Base-by-base conservation (phyloP, 2,329 filamentous ascomycete species). In the Ramichloridium luteum region DNA sequence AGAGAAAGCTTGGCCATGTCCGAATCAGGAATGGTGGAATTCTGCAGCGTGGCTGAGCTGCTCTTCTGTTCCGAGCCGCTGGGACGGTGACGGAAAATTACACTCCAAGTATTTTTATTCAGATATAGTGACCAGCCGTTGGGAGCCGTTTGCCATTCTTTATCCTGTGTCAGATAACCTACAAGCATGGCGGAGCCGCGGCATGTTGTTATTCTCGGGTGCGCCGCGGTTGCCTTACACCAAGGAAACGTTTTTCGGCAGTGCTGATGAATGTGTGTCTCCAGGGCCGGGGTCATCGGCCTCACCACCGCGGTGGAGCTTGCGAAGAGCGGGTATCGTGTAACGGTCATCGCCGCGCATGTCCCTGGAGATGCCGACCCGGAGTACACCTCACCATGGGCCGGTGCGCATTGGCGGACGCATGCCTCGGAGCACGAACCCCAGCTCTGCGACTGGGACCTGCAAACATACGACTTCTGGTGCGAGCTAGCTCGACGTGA, bases 391-490 rank as follows among this genome's bases (percentile, higher is more conserved):
- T 63, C 60, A 12, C 57, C 59, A 27, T 63, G 60, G 61, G 64
- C 64, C 2, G 64, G 64, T 4, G 64, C 59, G 2, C 58, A 65
- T 32, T 67, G 62, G 62, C 54, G 60, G 20, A 57, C 61, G 3
- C 59, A 64, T 37, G 56, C 60, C 11, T 44, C 46, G 1, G 25
- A 37, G 2, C 38, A 49, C 5, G 51, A 58, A 22, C 35, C 35
- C 3, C 54, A 58, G 29, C 43, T 55, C 26, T 50, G 54, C 27
- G 46, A 44, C 14, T 66, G 61, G 61, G 61, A 66, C 40, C 37
- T 50, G 0, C 53, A 59, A 41, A 65, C 58, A 2, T 64, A 61
- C 39, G 31, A 53, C 9, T 39, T 51, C n/a, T 66, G 61, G 62
- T 45, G 50, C 16, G 32, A 43, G 1, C 36, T 56, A 10, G 36